Evolutionary conservation across 441 rosid genomes (phyloP), one percentile per base, ranked within the genome.

Genomic region (Flueggea neowawraea): DNA sequence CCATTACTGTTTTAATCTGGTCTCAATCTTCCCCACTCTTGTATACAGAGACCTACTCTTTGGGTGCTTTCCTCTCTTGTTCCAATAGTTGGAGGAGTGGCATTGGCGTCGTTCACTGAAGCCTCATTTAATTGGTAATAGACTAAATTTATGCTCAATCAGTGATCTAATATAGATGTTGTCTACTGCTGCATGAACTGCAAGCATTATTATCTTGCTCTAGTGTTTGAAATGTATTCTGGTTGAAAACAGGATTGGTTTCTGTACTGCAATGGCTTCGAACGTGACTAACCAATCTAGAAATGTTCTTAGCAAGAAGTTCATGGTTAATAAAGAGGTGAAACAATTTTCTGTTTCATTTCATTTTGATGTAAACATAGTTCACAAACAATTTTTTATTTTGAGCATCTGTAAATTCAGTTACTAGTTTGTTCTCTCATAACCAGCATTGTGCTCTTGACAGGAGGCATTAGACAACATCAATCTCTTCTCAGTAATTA

Each of bases 181-280:
- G 41, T 36, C 9, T 5, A 5, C 41, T 36, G 41, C 41, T 36
- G 41, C 41, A 8, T 36, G 41, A 1, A 36, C 41, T 36, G 41
- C 41, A 36, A 1, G 9, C 28, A 22, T 22, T 22, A 22, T 22
- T 22, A 1, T 36, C 9, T 36, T 36, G 41, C 41, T 36, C 4
- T 4, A 36, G 9, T 36, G 41, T 6, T 28, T 10, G 43, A 10
- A 22, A 22, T 22, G 28, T 43, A 15, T 32, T 15, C 17, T 60
- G 54, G 31, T 67, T 22, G 12, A 16, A 22, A 32, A 43, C 75
- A 95, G 99, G 97, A 86, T 80, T 71, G 99, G 99, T n/a, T 95
- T 95, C 70, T 81, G 83, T 82, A 87, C 83, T 73, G 99, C 99
- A 56, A 95, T 95, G 99, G 99, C 99, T 58, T 95, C 99, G 63